Evolutionary conservation across 2,329 filamentous ascomycete genomes (phyloP), one percentile per base, ranked within the genome.

Genomic region (Exophiala xenobiotica): DNA sequence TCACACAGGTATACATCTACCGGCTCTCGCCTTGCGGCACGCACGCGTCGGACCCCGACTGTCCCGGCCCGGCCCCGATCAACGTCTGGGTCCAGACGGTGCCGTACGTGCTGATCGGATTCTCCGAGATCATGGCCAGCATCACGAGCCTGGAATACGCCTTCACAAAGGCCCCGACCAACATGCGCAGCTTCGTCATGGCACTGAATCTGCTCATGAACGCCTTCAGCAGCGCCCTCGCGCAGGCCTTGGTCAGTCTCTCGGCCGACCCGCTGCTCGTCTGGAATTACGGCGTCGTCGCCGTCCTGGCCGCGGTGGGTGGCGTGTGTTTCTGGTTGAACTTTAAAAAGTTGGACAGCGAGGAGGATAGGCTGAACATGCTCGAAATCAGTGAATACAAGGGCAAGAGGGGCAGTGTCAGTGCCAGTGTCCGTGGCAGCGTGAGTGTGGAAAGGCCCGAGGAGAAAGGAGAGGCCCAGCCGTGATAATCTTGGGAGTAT

Each of bases 121-220:
- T 65, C 43, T 62, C 63, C 37, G 63, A 65, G 47, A 63, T 64
- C 33, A 53, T 65, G 38, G 60, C 59, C 2, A 78, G 74, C 8
- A 75, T 83, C 51, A 82, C 80, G 3, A 83, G 82, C 1, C 81
- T 87, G 58, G 87, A 90, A 66, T 89, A 88, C 58, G 87, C 87
- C 26, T 90, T 83, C 73, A 85, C 83, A 66, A 88, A 89, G 70
- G 86, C 86, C 0, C 87, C 87, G 20, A 81, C 79, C 63, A 90
- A 89, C 73, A 91, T 91, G 87, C 84, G 86, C 59, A 87, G 83
- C 1, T 53, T 59, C n/a, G 85, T 91, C 9, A 77, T 73, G 68
- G 80, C 81, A 16, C 74, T 90, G 62, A 83, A 83, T 64, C 76
- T 89, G 31, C 84, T 87, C 73, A 88, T 82, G 77, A 83, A 76